Base-by-base conservation (phyloP, 305 asterid species). In the Fraxinus nigra region DNA sequence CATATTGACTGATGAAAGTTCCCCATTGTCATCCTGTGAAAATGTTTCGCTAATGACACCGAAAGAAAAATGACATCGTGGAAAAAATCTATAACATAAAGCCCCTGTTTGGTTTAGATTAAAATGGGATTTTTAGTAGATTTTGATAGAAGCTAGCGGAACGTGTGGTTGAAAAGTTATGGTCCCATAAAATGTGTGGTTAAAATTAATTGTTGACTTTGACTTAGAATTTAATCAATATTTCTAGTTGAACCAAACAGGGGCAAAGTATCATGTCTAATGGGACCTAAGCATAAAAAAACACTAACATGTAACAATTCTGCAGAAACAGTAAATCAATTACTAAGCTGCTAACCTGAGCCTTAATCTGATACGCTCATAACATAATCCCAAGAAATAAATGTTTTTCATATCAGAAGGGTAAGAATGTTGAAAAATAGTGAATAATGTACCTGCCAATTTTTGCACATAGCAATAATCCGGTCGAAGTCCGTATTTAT, bases 381-480 rank as follows among this genome's bases (percentile, higher is more conserved):
- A 78, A 73, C 67, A 1, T 18, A 34, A 67, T 70, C 37, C 35
- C 63, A 78, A 54, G 46, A 80, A 63, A 82, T 48, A 80, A 69
- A 69, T 69, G 30, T 78, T 76, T 81, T 18, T 75, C 65, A 76
- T 78, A 79, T 75, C n/a, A 67, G 56, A 51, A 78, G 82, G 48
- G 40, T 30, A 70, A 77, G 51, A 13, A 61, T 63, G 51, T 77
- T 81, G 75, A 56, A 28, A 69, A 18, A 67, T 30, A 73, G 33
- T 72, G 73, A 82, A 84, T 37, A 87, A 54, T 28, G 46, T 90
- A 97, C 99, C 99, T 94, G 99, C 99, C 98, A 97, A 84, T 95
- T 94, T 92, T 93, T 97, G 96, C 98, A 97, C 97, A 94, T 94
- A 18, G 98, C 97, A 88, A 96, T 96, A 84, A 96, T 96, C 88